Percentiles rank a stretch among this genome's conserved stretches.
These are phyloP conservation scores for Phytopythium kandeliae DNA, from an alignment of 352 stramenopile genomes.

Conservation along the genomic window DNA sequence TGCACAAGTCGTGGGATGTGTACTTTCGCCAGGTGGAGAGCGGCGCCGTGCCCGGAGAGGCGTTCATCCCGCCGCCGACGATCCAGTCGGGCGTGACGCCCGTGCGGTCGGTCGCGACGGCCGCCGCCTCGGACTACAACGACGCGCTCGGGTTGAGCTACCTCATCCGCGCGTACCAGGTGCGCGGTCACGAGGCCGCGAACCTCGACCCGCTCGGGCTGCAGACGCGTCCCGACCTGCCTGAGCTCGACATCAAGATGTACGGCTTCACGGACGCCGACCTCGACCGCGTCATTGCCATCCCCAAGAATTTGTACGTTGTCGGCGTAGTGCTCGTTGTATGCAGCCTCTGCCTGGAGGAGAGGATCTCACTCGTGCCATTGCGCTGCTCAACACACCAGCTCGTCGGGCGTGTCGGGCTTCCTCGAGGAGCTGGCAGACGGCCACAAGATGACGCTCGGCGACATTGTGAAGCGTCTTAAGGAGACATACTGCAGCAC, in stretches of 20 bases:
- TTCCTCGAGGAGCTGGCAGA: slow-evolving; percentile 84
- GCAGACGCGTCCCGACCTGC: slow-evolving; percentile 46
- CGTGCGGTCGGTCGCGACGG: slow-evolving; percentile 32
- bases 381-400: slow-evolving; percentile 12
- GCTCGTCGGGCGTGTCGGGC: slow-evolving; percentile 82
- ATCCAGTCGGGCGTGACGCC: slow-evolving; percentile 73
- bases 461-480: slow-evolving; percentile 92
- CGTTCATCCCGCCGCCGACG: slow-evolving; percentile 77
- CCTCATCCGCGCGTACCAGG: slow-evolving; percentile 97
- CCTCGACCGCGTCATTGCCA: slow-evolving; percentile 83
- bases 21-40: slow-evolving; percentile 84
- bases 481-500: slow-evolving; percentile 97
- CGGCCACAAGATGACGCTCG: slow-evolving; percentile 88
- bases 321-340: not conserved
- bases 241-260: slow-evolving; percentile 89
- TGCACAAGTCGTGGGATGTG: slow-evolving; percentile 85
- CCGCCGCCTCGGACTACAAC: slow-evolving; percentile 44
- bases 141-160: slow-evolving; percentile 92
- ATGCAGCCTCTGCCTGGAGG: no score
- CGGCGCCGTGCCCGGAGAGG: slow-evolving; percentile 68
- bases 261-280: slow-evolving; percentile 91
- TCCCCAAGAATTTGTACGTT: slow-evolving; percentile 85
- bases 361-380: slow-evolving; percentile 8
- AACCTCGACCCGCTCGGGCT: slow-evolving; percentile 97
- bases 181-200: slow-evolving; percentile 93